A percentile compares a stretch with the other conserved stretches of the same genome.
Evolutionary conservation across 2,329 filamentous ascomycete genomes (phyloP).

Genomic region (Fusarium keratoplasticum): DNA sequence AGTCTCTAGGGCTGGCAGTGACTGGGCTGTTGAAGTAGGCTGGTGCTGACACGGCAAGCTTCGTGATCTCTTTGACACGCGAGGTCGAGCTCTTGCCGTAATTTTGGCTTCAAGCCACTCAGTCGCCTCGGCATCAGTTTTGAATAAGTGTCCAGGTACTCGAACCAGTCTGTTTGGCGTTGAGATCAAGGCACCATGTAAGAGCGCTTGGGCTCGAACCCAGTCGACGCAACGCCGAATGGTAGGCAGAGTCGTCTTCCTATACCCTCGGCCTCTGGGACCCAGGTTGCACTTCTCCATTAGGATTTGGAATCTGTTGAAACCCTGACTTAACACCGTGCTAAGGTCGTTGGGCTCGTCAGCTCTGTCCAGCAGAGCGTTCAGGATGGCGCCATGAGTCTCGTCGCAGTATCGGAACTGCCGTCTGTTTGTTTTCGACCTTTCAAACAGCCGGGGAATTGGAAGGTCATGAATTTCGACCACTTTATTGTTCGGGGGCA

Average conservation of each 20-base stretch:
- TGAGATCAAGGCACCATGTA: background rate
- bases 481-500: background rate
- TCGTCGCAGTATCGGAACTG: background rate
- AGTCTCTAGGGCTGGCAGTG: background rate
- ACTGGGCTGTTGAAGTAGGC: background rate
- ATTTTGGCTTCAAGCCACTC: background rate
- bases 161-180: background rate
- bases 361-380: background rate
- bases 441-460: background rate
- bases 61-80: background rate
- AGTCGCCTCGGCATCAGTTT: background rate
- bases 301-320: background rate
- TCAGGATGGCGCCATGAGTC: background rate
- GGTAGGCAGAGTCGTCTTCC: background rate
- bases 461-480: background rate
- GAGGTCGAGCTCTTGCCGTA: too few relatives aligned
- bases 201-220: background rate
- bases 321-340: background rate
- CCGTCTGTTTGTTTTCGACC: too few relatives aligned
- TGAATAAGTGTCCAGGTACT: background rate
- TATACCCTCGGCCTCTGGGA: background rate
- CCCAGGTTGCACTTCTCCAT: background rate
- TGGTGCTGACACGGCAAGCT: background rate
- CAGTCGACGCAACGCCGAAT: background rate
- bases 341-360: background rate